Evolutionary conservation across 148 eudicot species (phyloP).

Genomic region (Rhododendron kiyosumense): DNA sequence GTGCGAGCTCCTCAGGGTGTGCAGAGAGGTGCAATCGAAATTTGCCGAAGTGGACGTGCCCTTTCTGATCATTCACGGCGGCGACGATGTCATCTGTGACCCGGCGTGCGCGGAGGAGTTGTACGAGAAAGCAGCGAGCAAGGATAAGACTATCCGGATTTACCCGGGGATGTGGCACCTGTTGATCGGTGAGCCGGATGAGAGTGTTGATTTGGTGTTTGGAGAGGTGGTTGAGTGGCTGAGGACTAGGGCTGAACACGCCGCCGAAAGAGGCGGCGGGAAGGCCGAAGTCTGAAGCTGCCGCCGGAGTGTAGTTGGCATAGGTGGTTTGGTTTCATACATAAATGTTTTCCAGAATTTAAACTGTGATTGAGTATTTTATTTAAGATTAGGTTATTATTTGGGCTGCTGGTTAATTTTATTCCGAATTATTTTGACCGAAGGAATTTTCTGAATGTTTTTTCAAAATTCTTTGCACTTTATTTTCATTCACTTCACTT

Average conservation of each 20-base stretch:
- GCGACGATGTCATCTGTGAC: conserved; percentile 74
- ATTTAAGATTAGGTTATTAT: too few species aligned
- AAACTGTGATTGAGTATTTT: too few species aligned
- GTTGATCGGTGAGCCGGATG: conserved; percentile 74
- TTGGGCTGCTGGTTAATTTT: too few species aligned
- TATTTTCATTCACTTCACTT: too few species aligned
- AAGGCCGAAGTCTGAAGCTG: background rate
- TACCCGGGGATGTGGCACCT: conserved; percentile 96
- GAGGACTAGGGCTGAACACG: conserved; percentile 42
- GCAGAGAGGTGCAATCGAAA: conserved; percentile 63
- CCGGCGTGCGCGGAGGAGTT: conserved; percentile 78
- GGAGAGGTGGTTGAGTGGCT: conserved; percentile 84
- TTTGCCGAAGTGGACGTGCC: conserved; percentile 59
- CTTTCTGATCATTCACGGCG: conserved; percentile 70
- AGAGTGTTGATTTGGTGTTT: conserved; percentile 70
- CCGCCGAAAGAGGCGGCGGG: background rate
- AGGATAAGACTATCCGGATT: conserved; percentile 73
- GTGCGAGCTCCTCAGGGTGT: conserved; percentile 65
- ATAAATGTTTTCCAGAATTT: too few species aligned
- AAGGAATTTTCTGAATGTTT: too few species aligned
- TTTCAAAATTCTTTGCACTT: too few species aligned
- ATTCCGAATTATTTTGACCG: too few species aligned
- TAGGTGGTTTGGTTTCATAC: too few species aligned
- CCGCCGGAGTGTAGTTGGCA: background rate
- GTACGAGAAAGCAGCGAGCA: conserved; percentile 51